These are phyloP conservation scores for Jamesozyma spencerorum DNA, from an alignment of 805 yeast species.

Conservation along the genomic window DNA sequence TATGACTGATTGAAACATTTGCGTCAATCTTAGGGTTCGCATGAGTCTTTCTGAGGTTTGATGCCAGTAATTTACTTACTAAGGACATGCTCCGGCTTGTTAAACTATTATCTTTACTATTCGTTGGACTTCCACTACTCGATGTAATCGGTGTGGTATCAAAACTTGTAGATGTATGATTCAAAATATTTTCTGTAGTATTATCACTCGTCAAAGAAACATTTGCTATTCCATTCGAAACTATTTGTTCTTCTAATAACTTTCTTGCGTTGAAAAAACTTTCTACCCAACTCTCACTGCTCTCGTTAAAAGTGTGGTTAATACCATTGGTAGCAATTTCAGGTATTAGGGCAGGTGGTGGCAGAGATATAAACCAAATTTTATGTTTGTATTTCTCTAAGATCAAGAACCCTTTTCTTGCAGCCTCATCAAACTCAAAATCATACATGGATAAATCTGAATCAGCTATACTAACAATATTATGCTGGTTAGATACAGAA, in stretches of 20 bases:
- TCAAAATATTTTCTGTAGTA: conserved; percentile 1
- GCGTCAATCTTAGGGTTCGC: background rate
- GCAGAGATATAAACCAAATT: conserved; percentile 47
- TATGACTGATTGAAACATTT: background rate
- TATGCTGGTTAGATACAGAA: background rate
- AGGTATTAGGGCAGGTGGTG: conserved; percentile 13
- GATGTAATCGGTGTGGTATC: conserved; percentile 2
- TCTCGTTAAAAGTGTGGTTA: conserved; percentile 30
- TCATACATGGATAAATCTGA: conserved; percentile 65
- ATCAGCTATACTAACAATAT: conserved; percentile 30
- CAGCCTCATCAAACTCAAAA: conserved; percentile 59
- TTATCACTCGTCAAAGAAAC: conserved; percentile 4
- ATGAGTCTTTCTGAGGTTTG: too few species aligned
- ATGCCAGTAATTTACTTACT: too few species aligned
- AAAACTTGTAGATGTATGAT: conserved; percentile 5
- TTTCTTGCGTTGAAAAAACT: conserved; percentile 60
- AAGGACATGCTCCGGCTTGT: background rate
- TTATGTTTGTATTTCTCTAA: conserved; percentile 51
- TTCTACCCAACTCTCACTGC: conserved; percentile 55
- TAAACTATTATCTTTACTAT: background rate
- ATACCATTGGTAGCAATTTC: conserved; percentile 26
- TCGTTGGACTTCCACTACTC: background rate
- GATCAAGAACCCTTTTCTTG: conserved; percentile 52
- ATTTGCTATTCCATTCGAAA: conserved; percentile 7
- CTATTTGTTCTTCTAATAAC: conserved; percentile 31